Base-by-base conservation (phyloP, 1,139 yeast genomes). In the Sugiyamaella neomexicana region DNA sequence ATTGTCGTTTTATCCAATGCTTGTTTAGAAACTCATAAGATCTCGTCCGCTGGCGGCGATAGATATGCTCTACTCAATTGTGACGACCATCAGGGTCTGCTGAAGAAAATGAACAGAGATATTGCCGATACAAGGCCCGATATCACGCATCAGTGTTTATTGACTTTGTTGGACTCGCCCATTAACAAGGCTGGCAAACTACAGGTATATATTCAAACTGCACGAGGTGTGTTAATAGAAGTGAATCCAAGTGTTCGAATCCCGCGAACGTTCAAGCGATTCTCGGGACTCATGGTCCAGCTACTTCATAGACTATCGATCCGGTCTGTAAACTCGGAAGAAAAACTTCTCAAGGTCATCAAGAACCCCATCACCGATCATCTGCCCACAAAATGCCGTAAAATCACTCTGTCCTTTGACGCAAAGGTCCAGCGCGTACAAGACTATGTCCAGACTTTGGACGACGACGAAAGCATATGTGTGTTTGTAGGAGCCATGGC, bases 401-500 rank as follows among this genome's bases (percentile, higher is more conserved):
- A 91, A 69, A 79, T 93, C 59, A 93, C 99, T 1, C 80, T 93
- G 61, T 88, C 97, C n/a, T 89, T 88, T 64, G 99, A 93, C 68
- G 95, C 98, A 12, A 85, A 89, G 60, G 87, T 93, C 47, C 81
- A 81, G 63, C 80, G 90, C 65, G 97, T 90, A 10, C 96, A 90
- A 72, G 96, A 90, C 68, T 91, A 89, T 70, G 93, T 91, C 44
- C 74, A 76, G 41, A 86, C 86, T 54, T 76, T 93, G 63, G 96
- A 83, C 62, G 85, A 83, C 2, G 95, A 89, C 68, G 97, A 93
- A 73, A 88, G 97, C 69, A 85, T 93, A 64, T 93, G 99, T 78
- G 97, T 93, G 29, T 93, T 93, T 72, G 97, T 93, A 48, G 99
- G 99, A 68, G 97, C 99, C 51, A 93, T 93, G 97, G 99, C 99